These are phyloP conservation scores for Dioscorea cayenensis DNA, from an alignment of 116 monocot genomes.

Conservation along the genomic window DNA sequence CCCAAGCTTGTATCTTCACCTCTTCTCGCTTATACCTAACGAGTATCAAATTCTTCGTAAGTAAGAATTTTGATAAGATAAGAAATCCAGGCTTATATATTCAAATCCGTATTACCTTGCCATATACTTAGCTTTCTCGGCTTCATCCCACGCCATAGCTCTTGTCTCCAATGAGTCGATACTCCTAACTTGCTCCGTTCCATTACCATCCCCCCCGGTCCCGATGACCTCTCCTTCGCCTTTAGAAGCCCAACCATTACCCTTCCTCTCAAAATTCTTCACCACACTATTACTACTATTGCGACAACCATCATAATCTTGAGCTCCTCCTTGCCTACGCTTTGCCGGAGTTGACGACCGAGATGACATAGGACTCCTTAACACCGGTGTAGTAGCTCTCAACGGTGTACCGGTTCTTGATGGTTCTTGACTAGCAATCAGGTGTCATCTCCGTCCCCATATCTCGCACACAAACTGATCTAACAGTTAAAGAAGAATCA, in stretches of 20 bases:
- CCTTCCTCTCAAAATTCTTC: slow-evolving; percentile 9
- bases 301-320: slow-evolving; percentile 10
- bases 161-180: slow-evolving; percentile 51
- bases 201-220: slow-evolving; percentile 14
- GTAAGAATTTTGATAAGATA: background rate
- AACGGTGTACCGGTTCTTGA: slow-evolving; percentile 68
- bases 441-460: slow-evolving; percentile 98
- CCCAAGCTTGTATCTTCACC: slow-evolving; percentile 97
- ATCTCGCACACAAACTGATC: slow-evolving; percentile 69
- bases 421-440: slow-evolving; percentile 78
- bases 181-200: slow-evolving; percentile 1
- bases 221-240: slow-evolving; percentile 11
- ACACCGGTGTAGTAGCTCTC: slow-evolving; percentile 56
- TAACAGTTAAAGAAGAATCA: slow-evolving; percentile 24
- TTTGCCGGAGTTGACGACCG: slow-evolving; percentile 55
- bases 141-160: slow-evolving; percentile 89
- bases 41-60: background rate
- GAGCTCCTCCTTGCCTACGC: slow-evolving; percentile 21
- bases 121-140: slow-evolving; percentile 85
- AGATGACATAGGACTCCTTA: slow-evolving; percentile 64
- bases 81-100: too few species aligned
- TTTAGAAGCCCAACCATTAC: slow-evolving; percentile 8
- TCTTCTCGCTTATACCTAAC: slow-evolving; percentile 85
- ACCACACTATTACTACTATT: slow-evolving; percentile 7
- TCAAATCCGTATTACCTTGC: slow-evolving; percentile 47